A percentile compares a stretch with the other conserved stretches of the same genome.
These are phyloP conservation scores for Sporothrix schenckii DNA, from an alignment of 2,329 filamentous ascomycete species.

Conservation along the genomic window DNA sequence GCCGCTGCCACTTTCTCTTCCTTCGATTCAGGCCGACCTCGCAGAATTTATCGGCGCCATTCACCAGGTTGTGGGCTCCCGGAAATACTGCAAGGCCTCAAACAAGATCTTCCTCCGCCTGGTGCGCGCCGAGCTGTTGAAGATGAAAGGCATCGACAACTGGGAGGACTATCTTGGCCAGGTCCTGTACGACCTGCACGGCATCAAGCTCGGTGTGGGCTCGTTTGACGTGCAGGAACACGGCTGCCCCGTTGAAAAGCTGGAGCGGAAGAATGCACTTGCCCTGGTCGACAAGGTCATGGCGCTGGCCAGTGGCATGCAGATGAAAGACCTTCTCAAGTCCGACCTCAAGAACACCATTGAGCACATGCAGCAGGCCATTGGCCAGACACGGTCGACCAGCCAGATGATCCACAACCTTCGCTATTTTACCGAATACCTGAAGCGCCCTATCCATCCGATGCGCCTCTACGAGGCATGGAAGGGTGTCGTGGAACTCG, in stretches of 20 bases:
- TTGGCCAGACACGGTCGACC: constrained; percentile 76
- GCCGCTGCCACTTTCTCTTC: background rate
- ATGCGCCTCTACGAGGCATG: constrained; percentile 78
- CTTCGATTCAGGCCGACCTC: constrained; percentile 67
- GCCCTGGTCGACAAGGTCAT: constrained; percentile 84
- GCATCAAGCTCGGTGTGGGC: constrained; percentile 72
- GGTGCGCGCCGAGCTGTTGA: constrained; percentile 81
- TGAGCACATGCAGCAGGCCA: constrained; percentile 87
- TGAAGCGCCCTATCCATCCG: constrained; percentile 83
- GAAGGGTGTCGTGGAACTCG: constrained; percentile 73
- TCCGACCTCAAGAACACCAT: constrained; percentile 88
- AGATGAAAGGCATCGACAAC: constrained; percentile 73
- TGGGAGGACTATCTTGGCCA: constrained; percentile 87
- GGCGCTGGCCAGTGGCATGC: constrained; percentile 76
- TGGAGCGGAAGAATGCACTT: constrained; percentile 79
- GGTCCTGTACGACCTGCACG: constrained; percentile 80
- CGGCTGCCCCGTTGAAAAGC: constrained; percentile 71
- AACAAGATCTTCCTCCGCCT: constrained; percentile 88
- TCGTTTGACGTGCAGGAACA: constrained; percentile 74
- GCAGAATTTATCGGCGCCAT: constrained; percentile 79
- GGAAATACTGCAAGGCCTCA: constrained; percentile 80
- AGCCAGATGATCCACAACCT: constrained; percentile 85
- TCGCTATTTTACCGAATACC: constrained; percentile 76
- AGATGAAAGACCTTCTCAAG: constrained; percentile 88
- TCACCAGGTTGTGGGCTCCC: constrained; percentile 80